Conservation (phyloP, 2,329 filamentous ascomycete species). For the Berkeleyomyces rouxiae region DNA sequence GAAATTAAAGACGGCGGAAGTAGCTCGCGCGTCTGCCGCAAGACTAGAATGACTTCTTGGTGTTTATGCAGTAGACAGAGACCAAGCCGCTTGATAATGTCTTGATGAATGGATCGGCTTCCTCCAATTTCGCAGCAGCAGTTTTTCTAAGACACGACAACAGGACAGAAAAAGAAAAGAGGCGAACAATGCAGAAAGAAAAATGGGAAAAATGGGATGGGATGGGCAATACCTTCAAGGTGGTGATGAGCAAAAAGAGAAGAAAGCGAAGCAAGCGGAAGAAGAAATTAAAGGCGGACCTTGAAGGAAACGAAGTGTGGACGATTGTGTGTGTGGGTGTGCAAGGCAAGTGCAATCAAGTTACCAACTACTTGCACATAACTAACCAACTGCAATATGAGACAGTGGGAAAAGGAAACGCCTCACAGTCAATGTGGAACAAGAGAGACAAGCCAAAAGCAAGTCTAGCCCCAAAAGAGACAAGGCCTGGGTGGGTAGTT, state of each 20-base stretch:
- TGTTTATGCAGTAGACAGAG: background rate
- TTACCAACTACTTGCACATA: no score
- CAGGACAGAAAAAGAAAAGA: slow-evolving; percentile 5
- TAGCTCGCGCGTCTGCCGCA: background rate
- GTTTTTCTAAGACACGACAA: slow-evolving; percentile 1
- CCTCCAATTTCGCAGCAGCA: slow-evolving; percentile 4
- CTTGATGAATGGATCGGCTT: background rate
- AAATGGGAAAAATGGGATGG: background rate
- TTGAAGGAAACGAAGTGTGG: background rate
- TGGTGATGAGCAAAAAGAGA: background rate
- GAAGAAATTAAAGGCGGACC: background rate
- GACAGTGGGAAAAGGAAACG: background rate
- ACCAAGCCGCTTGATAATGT: background rate
- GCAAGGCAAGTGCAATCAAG: no score
- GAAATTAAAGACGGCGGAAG: background rate
- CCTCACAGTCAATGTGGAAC: background rate
- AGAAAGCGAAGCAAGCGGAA: background rate
- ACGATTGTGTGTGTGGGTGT: background rate
- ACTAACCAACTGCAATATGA: background rate
- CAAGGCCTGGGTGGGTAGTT: background rate
- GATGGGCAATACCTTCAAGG: background rate
- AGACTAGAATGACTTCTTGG: background rate
- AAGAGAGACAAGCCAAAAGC: background rate
- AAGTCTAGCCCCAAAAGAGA: background rate
- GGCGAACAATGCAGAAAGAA: background rate